phyloP scores from a whole-genome alignment of 306 rosid species.

The Citrullus amarus region DNA sequence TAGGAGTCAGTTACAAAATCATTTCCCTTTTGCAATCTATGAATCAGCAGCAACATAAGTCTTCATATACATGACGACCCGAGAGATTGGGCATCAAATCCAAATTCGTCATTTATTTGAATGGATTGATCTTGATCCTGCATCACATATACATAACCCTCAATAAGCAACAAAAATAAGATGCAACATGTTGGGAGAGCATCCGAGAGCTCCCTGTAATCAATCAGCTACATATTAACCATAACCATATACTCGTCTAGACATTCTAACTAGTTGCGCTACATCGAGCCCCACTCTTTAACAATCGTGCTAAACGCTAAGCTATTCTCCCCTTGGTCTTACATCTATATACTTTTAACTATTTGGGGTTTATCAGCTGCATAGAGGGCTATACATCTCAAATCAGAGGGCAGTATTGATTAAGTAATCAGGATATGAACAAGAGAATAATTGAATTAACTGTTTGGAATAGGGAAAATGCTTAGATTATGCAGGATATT shows the following conservation, averaged over 20 bases:
- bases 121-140: slow-evolving; percentile 50
- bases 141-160: slow-evolving; percentile 8
- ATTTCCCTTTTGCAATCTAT: background rate
- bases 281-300: background rate
- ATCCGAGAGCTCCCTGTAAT: background rate
- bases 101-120: slow-evolving; percentile 43
- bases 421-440: background rate
- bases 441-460: background rate
- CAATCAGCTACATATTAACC: background rate
- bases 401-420: background rate
- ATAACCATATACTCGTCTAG: background rate
- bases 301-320: background rate
- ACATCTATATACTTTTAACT: background rate
- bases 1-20: background rate
- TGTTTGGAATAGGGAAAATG: background rate
- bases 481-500: background rate
- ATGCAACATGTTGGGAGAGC: no score
- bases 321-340: background rate
- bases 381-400: background rate
- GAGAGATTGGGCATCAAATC: slow-evolving; percentile 39
- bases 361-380: background rate
- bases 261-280: background rate
- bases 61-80: slow-evolving; percentile 59
- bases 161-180: background rate
- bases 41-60: background rate